Evolutionary conservation across 257 asterid genomes (phyloP), one percentile per base, ranked within the genome.

Genomic region (Marsdenia floribunda): DNA sequence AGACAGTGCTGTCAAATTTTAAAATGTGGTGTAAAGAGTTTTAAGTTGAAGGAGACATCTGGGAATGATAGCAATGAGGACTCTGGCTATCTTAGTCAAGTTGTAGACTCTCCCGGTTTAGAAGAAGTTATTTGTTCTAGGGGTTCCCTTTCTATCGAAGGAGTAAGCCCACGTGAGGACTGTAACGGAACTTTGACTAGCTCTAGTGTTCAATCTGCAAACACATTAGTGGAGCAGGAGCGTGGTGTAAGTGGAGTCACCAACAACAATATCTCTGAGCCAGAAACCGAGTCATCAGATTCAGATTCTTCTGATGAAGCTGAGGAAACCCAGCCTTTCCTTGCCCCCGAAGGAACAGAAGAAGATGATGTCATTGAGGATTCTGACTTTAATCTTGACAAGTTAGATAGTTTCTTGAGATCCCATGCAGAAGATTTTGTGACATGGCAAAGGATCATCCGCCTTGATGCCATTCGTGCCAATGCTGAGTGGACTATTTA

Each of bases 361-460:
- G 86, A 87, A 22, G 47, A 65, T 47, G 69, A 79, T 71, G 74
- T 71, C 57, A 70, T 76, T 38, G 91, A 79, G 81, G 71, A 71
- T 35, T 49, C 81, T 73, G 80, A 79, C 61, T 70, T 81, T 22
- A 44, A 80, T 77, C 84, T 72, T 21, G 50, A 68, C 69, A 80
- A 70, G 73, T 69, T 83, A 65, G 91, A 80, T 79, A 50, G 76
- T 55, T 77, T 50, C 75, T 75, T 80, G 14, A 66, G 68, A 21
- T 73, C 85, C 73, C 79, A 80, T 55, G 81, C 83, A 18, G 96
- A 91, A 84, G 89, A 93, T 83, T 93, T 90, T 38, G 74, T 85
- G 59, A 83, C 93, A 19, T 93, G 97, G 98, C 96, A 88, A 81
- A 80, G 92, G 68, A 93, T 93, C 82, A 93, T 93, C n/a, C 93